These are phyloP conservation scores for Candida nemodendra DNA, from an alignment of 805 yeast genomes.

Conservation along the genomic window DNA sequence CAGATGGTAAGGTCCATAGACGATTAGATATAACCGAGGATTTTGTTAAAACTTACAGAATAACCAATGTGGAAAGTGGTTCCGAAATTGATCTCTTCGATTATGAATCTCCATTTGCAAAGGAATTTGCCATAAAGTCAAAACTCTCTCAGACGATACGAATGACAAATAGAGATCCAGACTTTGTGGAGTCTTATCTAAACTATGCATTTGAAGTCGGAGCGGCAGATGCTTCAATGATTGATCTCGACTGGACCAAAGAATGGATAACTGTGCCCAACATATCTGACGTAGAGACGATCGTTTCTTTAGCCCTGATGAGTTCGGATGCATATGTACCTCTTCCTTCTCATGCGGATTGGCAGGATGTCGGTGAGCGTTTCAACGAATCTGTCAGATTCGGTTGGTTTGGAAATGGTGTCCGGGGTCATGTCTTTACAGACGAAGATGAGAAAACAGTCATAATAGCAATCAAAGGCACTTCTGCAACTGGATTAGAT, in stretches of 20 bases:
- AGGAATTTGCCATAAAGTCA: conserved; percentile 19
- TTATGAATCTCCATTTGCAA: conserved; percentile 20
- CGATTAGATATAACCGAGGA: conserved; percentile 29
- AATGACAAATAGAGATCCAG: conserved; percentile 50
- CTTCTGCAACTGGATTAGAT: conserved; percentile 75
- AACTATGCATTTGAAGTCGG: conserved; percentile 50
- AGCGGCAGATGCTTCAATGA: conserved; percentile 34
- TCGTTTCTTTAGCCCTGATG: conserved; percentile 76
- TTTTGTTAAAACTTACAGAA: conserved; percentile 7
- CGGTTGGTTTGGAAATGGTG: conserved; percentile 86
- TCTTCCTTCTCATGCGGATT: conserved; percentile 74
- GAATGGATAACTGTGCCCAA: conserved; percentile 63
- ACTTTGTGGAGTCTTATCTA: conserved; percentile 63
- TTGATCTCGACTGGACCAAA: conserved; percentile 65
- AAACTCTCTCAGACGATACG: conserved; percentile 30
- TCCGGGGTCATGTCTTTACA: conserved; percentile 88
- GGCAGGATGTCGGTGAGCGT: conserved; percentile 58
- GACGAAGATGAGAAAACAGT: conserved; percentile 54
- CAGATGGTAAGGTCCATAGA: conserved; percentile 45
- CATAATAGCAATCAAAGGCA: conserved; percentile 85
- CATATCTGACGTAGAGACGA: conserved; percentile 67
- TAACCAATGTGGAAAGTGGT: not conserved
- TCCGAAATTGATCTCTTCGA: conserved; percentile 5
- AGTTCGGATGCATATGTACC: conserved; percentile 89
- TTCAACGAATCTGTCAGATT: conserved; percentile 59